Conservation (phyloP, 1,139 yeast species). For the Pichia sp. region DNA sequence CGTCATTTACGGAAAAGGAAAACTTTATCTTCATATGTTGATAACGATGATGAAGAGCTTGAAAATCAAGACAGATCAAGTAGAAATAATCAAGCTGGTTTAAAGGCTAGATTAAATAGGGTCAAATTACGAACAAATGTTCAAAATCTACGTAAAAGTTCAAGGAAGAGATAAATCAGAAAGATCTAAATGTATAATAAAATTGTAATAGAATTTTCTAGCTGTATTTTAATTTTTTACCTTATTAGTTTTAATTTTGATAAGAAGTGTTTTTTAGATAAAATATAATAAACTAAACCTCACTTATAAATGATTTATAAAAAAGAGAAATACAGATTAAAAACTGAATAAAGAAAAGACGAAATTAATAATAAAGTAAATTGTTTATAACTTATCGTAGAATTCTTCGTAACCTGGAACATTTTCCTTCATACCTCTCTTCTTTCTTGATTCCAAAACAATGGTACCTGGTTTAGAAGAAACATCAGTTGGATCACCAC, state of each 20-base stretch:
- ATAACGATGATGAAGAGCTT: neutral
- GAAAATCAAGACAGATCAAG: neutral
- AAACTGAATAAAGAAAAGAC: neutral
- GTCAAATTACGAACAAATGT: conserved; percentile 12
- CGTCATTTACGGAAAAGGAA: conserved; percentile 10
- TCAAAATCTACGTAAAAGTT: conserved; percentile 9
- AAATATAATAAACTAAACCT: conserved; percentile 6
- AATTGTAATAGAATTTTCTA: too few species aligned
- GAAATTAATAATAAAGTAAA: neutral
- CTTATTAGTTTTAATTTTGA: too few species aligned
- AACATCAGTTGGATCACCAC: conserved; percentile 91
- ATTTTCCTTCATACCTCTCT: conserved; percentile 94
- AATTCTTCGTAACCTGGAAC: conserved; percentile 99
- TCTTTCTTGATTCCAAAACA: conserved; percentile 85
- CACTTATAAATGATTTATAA: conserved; percentile 7
- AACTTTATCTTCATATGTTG: neutral
- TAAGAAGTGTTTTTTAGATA: conserved; percentile 5
- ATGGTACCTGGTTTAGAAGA: conserved; percentile 91
- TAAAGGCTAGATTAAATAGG: conserved; percentile 13
- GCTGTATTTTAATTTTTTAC: too few species aligned
- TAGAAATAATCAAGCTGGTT: neutral
- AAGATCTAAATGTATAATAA: too few species aligned
- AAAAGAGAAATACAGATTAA: conserved; percentile 13
- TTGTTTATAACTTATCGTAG: conserved; percentile 92
- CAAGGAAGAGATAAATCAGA: neutral